Percentiles rank a stretch among this genome's conserved stretches.
Evolutionary conservation across 805 yeast genomes (phyloP).

Genomic region (Candida chilensis): DNA sequence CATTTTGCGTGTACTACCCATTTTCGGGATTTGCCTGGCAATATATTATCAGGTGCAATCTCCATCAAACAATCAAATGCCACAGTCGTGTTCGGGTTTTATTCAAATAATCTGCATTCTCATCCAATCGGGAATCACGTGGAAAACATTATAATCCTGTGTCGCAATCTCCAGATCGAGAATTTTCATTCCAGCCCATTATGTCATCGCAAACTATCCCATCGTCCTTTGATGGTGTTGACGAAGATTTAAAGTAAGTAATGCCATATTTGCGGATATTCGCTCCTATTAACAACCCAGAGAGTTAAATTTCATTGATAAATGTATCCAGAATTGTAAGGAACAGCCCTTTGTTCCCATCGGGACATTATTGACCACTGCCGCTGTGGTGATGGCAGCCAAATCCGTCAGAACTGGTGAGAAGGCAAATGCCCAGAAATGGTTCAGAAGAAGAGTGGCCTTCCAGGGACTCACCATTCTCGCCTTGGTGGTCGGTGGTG

Average conservation of each 20-base stretch:
- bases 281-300: constrained; percentile 7
- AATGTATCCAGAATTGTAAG: constrained; percentile 53
- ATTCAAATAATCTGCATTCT: too few relatives aligned
- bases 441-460: constrained; percentile 86
- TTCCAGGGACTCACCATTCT: constrained; percentile 77
- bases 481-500: constrained; percentile 78
- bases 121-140: too few relatives aligned
- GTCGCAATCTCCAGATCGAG: too few relatives aligned
- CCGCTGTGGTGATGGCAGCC: constrained; percentile 75
- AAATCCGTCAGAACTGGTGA: constrained; percentile 67
- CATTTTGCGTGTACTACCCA: too few relatives aligned
- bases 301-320: constrained; percentile 39
- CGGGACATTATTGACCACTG: constrained; percentile 71
- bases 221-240: constrained; percentile 35
- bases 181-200: too few relatives aligned
- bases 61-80: too few relatives aligned
- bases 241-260: constrained; percentile 37
- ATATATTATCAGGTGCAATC: too few relatives aligned
- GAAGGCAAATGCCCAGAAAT: constrained; percentile 66
- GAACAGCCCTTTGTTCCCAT: constrained; percentile 88
- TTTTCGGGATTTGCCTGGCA: too few relatives aligned
- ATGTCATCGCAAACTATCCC: constrained; percentile 34
- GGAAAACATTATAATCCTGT: too few relatives aligned
- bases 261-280: neutral
- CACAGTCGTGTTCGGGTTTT: too few relatives aligned